A percentile compares a stretch with the other conserved stretches of the same genome.
phyloP scores from a whole-genome alignment of 495 filamentous ascomycete genomes.

The Hypoxylon subgilvum region DNA sequence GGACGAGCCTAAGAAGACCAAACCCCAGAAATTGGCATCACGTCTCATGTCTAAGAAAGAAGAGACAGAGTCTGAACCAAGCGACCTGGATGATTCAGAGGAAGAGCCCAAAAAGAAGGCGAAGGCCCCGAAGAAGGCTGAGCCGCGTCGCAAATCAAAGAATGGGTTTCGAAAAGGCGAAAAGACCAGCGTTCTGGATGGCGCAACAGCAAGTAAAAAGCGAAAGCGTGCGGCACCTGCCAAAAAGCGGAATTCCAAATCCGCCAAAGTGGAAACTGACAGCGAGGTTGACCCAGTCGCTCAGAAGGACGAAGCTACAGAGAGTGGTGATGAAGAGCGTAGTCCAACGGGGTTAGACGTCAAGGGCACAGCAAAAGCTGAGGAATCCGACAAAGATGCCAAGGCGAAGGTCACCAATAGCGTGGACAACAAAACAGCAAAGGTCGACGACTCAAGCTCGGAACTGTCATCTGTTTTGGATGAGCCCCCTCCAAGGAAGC shows the following conservation, averaged over 20 bases:
- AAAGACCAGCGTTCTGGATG: slow-evolving; percentile 21
- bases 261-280: slow-evolving; percentile 39
- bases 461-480: slow-evolving; percentile 81
- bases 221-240: slow-evolving; percentile 29
- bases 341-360: slow-evolving; percentile 34
- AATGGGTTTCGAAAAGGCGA: slow-evolving; percentile 26
- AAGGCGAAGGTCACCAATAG: slow-evolving; percentile 24
- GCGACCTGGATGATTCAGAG: slow-evolving; percentile 34
- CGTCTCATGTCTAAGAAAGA: slow-evolving; percentile 38
- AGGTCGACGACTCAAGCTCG: slow-evolving; percentile 69
- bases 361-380: slow-evolving; percentile 31
- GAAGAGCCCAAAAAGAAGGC: slow-evolving; percentile 46
- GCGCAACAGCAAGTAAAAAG: slow-evolving; percentile 31
- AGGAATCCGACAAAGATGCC: slow-evolving; percentile 29
- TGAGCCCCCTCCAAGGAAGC: slow-evolving; percentile 60
- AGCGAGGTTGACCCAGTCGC: slow-evolving; percentile 44
- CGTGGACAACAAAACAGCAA: slow-evolving; percentile 33
- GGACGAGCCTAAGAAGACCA: slow-evolving; percentile 28
- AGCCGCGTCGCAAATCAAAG: slow-evolving; percentile 34
- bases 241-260: slow-evolving; percentile 40
- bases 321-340: slow-evolving; percentile 28
- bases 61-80: slow-evolving; percentile 41
- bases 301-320: slow-evolving; percentile 41
- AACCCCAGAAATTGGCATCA: slow-evolving; percentile 16
- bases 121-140: slow-evolving; percentile 32